phyloP scores from a whole-genome alignment of 108 stramenopile genomes.

The Stephanodiscus minutulus region DNA sequence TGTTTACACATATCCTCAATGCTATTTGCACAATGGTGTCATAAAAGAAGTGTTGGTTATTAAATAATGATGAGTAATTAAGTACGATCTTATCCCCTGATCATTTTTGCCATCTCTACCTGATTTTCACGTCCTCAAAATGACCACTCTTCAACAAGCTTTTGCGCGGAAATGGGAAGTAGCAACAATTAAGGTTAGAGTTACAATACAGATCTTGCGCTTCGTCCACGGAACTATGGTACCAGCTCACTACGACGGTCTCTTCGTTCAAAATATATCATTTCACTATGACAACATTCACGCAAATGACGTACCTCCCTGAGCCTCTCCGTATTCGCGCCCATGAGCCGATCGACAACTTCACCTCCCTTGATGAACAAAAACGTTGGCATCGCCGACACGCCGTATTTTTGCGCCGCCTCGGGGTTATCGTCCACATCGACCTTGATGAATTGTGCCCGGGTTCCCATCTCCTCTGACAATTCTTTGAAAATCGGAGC shows the following conservation, averaged over 20 bases:
- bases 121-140: neutral
- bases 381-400: slow-evolving; percentile 92
- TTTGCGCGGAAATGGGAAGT: neutral
- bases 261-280: no score
- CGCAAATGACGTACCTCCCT: neutral
- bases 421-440: slow-evolving; percentile 91
- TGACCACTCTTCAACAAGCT: slow-evolving; percentile 7
- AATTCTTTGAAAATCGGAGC: slow-evolving; percentile 79
- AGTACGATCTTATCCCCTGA: neutral
- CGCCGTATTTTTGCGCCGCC: slow-evolving; percentile 79
- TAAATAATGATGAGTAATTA: no score
- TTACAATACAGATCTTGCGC: no score
- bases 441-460: slow-evolving; percentile 84
- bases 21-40: no score
- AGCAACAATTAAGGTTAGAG: no score
- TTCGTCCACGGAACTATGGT: no score
- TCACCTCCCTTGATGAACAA: slow-evolving; percentile 85
- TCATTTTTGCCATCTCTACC: neutral
- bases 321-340: slow-evolving; percentile 16
- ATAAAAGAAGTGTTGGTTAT: no score
- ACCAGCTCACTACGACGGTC: no score
- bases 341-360: slow-evolving; percentile 84
- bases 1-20: neutral
- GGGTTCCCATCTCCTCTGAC: slow-evolving; percentile 52
- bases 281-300: neutral